A percentile compares a stretch with the other conserved stretches of the same genome.
Evolutionary conservation across 345 rosid species (phyloP).

Genomic region (Sonneratia caseolaris): DNA sequence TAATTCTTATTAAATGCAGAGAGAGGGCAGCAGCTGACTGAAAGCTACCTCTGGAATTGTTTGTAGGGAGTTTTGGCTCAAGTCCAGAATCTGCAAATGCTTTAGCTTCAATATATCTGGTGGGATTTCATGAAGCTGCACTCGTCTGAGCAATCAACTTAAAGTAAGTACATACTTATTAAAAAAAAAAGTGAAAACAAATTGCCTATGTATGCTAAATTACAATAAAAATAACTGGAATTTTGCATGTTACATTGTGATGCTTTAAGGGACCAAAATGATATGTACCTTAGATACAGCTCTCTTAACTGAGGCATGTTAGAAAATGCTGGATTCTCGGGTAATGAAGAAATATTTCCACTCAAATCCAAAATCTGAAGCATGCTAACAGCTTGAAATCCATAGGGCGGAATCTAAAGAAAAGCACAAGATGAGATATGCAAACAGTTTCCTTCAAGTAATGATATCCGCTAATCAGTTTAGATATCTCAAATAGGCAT

Average conservation of each 20-base stretch:
- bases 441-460: background rate
- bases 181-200: slow-evolving; percentile 5
- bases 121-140: slow-evolving; percentile 60
- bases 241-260: no score
- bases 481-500: background rate
- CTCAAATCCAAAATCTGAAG: slow-evolving; percentile 80
- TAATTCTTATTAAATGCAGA: background rate
- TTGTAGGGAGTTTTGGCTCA: slow-evolving; percentile 76
- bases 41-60: slow-evolving; percentile 49
- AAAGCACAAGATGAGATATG: slow-evolving; percentile 10
- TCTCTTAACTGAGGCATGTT: slow-evolving; percentile 58
- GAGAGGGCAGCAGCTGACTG: background rate
- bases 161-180: slow-evolving; percentile 4
- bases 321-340: slow-evolving; percentile 50
- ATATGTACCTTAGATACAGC: slow-evolving; percentile 73
- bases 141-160: slow-evolving; percentile 40
- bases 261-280: background rate
- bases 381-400: slow-evolving; percentile 55
- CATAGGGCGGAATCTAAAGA: slow-evolving; percentile 62
- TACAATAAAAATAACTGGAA: background rate
- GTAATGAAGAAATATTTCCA: slow-evolving; percentile 50
- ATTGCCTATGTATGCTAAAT: background rate
- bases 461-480: background rate
- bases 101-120: slow-evolving; percentile 47
- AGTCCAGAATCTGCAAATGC: slow-evolving; percentile 55